A percentile compares a stretch with the other conserved stretches of the same genome.
Conservation (phyloP, 2,329 filamentous ascomycete genomes). For the Colletotrichum sublineola region DNA sequence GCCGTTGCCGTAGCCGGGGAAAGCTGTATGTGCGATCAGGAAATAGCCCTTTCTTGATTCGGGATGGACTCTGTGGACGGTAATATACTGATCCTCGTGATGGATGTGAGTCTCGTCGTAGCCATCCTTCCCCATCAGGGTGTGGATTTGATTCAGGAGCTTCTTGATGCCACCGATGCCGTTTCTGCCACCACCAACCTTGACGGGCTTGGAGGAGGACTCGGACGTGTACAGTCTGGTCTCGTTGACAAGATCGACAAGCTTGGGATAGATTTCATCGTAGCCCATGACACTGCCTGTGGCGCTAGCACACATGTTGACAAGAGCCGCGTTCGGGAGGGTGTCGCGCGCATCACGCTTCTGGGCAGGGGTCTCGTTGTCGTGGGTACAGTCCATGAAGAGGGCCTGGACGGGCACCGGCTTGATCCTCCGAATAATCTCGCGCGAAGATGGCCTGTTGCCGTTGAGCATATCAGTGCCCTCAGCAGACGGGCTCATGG, state of each 20-base stretch:
- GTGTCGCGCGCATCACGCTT: constrained; percentile 96
- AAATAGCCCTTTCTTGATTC: constrained; percentile 94
- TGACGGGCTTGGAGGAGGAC: constrained; percentile 74
- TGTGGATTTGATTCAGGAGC: constrained; percentile 93
- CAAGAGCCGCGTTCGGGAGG: constrained; percentile 91
- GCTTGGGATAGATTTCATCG: constrained; percentile 93
- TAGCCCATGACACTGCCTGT: constrained; percentile 98
- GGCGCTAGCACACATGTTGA: constrained; percentile 95
- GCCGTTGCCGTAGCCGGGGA: constrained; percentile 88
- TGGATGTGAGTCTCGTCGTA: constrained; percentile 98
- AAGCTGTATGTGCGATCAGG: constrained; percentile 95
- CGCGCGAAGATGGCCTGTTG: constrained; percentile 59
- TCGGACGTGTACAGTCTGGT: constrained; percentile 84
- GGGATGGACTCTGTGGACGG: constrained; percentile 94
- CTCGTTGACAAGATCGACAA: constrained; percentile 94
- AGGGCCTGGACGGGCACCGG: constrained; percentile 91
- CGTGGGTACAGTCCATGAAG: constrained; percentile 99
- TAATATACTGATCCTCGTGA: constrained; percentile 96
- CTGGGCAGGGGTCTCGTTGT: constrained; percentile 96
- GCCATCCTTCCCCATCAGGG: constrained; percentile 92
- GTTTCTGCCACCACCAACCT: constrained; percentile 77
- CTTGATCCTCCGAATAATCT: constrained; percentile 84
- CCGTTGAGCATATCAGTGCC: constrained; percentile 47
- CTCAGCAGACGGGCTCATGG: constrained; percentile 49
- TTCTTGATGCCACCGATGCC: constrained; percentile 94